A percentile compares a stretch with the other conserved stretches of the same genome.
Evolutionary conservation across 1,139 yeast genomes (phyloP).

Genomic region (Blastobotrys raffinosifermentans): DNA sequence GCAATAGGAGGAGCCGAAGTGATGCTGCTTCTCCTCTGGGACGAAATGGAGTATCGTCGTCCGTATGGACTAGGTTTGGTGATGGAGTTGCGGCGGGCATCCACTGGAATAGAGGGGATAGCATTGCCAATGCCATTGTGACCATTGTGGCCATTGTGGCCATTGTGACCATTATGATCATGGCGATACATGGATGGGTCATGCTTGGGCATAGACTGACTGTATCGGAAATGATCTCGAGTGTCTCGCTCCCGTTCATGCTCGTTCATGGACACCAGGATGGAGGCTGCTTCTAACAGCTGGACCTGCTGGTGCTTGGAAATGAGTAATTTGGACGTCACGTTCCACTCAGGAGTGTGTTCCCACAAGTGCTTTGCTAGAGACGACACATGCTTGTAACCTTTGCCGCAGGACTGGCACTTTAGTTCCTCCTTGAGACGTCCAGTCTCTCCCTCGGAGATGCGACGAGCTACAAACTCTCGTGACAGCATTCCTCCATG

Average conservation of each 20-base stretch:
- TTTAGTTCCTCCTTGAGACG: slow-evolving; percentile 74
- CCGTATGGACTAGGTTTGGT: slow-evolving; percentile 12
- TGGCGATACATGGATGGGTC: background rate
- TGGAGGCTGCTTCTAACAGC: slow-evolving; percentile 80
- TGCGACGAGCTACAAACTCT: slow-evolving; percentile 74
- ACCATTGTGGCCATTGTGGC: background rate
- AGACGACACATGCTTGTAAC: slow-evolving; percentile 79
- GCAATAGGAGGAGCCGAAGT: slow-evolving; percentile 1
- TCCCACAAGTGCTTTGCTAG: slow-evolving; percentile 74
- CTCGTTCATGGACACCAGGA: slow-evolving; percentile 76
- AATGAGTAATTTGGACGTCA: slow-evolving; percentile 69
- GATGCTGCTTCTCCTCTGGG: background rate
- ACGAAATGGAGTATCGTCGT: slow-evolving; percentile 12
- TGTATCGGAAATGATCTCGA: background rate
- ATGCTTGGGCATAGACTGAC: background rate
- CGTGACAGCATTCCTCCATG: slow-evolving; percentile 40
- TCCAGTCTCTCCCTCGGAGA: slow-evolving; percentile 82
- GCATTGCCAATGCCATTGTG: background rate
- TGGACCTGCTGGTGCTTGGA: slow-evolving; percentile 93
- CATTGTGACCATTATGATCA: background rate
- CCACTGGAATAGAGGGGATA: slow-evolving; percentile 10
- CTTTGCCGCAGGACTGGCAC: slow-evolving; percentile 88
- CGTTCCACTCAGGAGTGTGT: slow-evolving; percentile 91
- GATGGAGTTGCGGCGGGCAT: slow-evolving; percentile 12
- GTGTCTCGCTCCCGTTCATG: slow-evolving; percentile 26